A percentile compares a stretch with the other conserved stretches of the same genome.
phyloP scores from a whole-genome alignment of 2,329 filamentous ascomycete species.

The Aspergillus arachidicola region DNA sequence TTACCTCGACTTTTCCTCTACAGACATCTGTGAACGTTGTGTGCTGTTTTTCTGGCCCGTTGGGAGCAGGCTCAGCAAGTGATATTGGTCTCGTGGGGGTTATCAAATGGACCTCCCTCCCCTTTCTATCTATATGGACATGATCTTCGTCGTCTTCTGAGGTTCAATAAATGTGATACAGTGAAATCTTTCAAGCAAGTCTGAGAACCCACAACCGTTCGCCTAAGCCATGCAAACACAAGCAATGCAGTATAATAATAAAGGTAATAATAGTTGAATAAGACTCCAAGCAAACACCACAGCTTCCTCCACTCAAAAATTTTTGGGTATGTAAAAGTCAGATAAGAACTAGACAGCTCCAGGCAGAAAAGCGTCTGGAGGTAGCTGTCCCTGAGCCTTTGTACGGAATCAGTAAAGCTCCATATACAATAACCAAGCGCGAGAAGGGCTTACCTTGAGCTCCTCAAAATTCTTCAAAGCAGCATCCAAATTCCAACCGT shows the following conservation, averaged over 20 bases:
- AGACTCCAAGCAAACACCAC: constrained; percentile 10
- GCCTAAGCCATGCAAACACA: constrained; percentile 37
- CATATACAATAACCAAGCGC: not conserved
- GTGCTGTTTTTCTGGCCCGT: not conserved
- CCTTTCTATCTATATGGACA: constrained; percentile 23
- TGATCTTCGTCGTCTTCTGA: constrained; percentile 24
- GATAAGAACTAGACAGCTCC: constrained; percentile 18
- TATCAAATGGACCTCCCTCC: not conserved
- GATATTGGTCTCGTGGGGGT: not conserved
- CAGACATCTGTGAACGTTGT: not conserved
- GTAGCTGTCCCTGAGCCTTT: constrained; percentile 47
- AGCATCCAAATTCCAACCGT: constrained; percentile 76
- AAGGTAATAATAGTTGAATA: constrained; percentile 5
- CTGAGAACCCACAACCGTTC: constrained; percentile 28
- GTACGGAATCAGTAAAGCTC: constrained; percentile 22
- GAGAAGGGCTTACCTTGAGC: constrained; percentile 62
- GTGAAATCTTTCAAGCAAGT: constrained; percentile 18
- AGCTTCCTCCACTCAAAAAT: constrained; percentile 5
- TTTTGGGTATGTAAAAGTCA: constrained; percentile 1
- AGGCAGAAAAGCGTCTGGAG: constrained; percentile 52
- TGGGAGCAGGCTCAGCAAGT: not conserved
- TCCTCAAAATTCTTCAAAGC: constrained; percentile 75
- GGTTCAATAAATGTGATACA: constrained; percentile 20
- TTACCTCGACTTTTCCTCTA: not conserved
- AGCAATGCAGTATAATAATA: constrained; percentile 14